phyloP scores from a whole-genome alignment of 495 filamentous ascomycete genomes.

The Friedmanniomyces simplex region DNA sequence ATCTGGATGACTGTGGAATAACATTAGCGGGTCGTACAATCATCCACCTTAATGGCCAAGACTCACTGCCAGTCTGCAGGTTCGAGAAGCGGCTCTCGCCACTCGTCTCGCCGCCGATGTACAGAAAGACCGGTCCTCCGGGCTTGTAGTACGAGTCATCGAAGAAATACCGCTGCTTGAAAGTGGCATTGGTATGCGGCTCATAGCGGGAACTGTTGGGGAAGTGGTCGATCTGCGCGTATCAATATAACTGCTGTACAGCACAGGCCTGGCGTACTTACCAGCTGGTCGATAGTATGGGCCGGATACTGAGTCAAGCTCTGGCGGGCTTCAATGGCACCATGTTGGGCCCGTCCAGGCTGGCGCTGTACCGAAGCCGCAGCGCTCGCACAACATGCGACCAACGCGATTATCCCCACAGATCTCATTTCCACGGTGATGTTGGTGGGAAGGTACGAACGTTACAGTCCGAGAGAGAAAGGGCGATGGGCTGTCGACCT shows the following conservation, averaged over 20 bases:
- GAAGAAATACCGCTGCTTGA: conserved; percentile 38
- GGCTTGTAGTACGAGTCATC: conserved; percentile 39
- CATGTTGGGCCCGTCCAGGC: neutral
- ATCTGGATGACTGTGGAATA: conserved; percentile 31
- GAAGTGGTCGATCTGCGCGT: conserved; percentile 35
- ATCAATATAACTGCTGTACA: neutral
- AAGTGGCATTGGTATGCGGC: conserved; percentile 33
- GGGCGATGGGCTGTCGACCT: neutral
- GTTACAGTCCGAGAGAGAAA: neutral
- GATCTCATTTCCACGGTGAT: neutral
- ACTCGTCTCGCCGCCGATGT: conserved; percentile 36
- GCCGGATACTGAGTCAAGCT: neutral
- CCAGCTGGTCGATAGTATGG: neutral
- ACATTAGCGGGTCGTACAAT: neutral
- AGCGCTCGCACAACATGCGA: neutral
- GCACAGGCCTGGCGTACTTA: neutral
- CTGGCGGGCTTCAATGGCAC: neutral
- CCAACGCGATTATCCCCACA: neutral
- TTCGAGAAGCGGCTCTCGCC: conserved; percentile 22
- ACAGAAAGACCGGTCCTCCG: conserved; percentile 39
- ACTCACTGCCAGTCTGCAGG: conserved; percentile 28
- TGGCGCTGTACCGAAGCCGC: neutral
- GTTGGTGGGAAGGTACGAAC: neutral
- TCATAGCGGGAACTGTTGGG: conserved; percentile 30
- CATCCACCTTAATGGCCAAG: neutral